These are phyloP conservation scores for Parafenestella ontariensis DNA, from an alignment of 2,329 filamentous ascomycete genomes.

Conservation along the genomic window DNA sequence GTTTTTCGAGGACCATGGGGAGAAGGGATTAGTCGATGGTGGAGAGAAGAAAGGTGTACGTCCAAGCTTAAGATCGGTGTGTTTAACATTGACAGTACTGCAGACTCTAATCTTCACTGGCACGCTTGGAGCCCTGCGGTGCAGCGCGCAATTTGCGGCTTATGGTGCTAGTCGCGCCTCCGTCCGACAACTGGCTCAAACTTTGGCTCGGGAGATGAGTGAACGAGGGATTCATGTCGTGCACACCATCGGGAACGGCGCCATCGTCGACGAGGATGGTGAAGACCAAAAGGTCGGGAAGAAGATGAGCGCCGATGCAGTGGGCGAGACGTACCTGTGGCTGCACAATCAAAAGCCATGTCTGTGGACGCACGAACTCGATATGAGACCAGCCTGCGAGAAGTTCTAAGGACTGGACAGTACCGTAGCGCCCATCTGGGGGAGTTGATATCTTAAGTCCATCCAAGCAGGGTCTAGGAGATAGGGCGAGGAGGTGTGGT, in stretches of 20 bases:
- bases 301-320: conserved; percentile 65
- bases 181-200: conserved; percentile 63
- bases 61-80: neutral
- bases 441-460: neutral
- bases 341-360: conserved; percentile 58
- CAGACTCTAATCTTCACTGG: conserved; percentile 64
- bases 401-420: conserved; percentile 49
- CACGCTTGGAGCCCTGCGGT: conserved; percentile 61
- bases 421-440: neutral
- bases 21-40: conserved; percentile 54
- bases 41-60: conserved; percentile 60
- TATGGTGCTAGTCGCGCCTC: conserved; percentile 63
- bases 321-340: conserved; percentile 61
- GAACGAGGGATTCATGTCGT: conserved; percentile 64
- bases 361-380: conserved; percentile 61
- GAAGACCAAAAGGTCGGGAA: conserved; percentile 59
- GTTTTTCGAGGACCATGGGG: conserved; percentile 61
- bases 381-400: conserved; percentile 59
- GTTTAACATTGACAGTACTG: neutral
- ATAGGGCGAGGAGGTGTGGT: too few relatives aligned
- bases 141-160: conserved; percentile 61
- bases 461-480: too few relatives aligned
- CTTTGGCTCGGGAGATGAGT: conserved; percentile 63
- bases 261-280: conserved; percentile 59
- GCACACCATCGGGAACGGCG: conserved; percentile 66